Evolutionary conservation across 768 basidiomycete species (phyloP), one percentile per base, ranked within the genome.

Genomic region (Phanerochaete sordida): DNA sequence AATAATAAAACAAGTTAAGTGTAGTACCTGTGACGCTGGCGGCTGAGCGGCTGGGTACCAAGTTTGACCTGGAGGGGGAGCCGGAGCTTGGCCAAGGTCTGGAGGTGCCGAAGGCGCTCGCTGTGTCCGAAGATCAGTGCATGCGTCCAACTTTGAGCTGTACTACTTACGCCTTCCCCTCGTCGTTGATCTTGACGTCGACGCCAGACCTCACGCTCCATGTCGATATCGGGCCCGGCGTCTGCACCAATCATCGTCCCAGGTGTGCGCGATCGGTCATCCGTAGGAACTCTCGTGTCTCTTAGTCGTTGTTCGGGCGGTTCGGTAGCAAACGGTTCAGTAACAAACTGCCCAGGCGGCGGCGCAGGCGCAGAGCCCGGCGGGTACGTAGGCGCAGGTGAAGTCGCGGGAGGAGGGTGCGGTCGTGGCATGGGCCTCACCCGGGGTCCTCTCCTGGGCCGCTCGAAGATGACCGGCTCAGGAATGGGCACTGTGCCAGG

Each of bases 401-500:
- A 27, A 6, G 39, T 19, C 45, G 4, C 24, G 3, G 24, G 9
- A 23, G 26, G 24, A 46, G 51, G 26, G 7, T 23, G 50, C n/a
- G 13, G 31, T 9, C 16, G 23, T n/a, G 19, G 35, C 49, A n/a
- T 26, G 28, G 30, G 54, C n/a, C 13, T 5, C 3, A 35, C 33
- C 27, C 26, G 49, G 6, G 45, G 35, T 13, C 31, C 26, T 6
- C 43, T 11, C 21, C 21, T 33, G 1, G 37, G 51, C 21, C 58
- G 30, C 51, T 52, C 54, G 48, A 35, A 54, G 62, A 63, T 49
- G 44, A 67, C 50, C 1, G 64, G 67, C n/a, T 61, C 62, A 2
- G 50, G 28, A 2, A 60, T 26, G 3, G 76, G 62, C 12, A 66
- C 62, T 12, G 67, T 69, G 3, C 60, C 63, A 19, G 66, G 63